A percentile compares a stretch with the other conserved stretches of the same genome.
Evolutionary conservation across 1,284 basidiomycete species (phyloP).

Genomic region (Amylostereum chailletii): DNA sequence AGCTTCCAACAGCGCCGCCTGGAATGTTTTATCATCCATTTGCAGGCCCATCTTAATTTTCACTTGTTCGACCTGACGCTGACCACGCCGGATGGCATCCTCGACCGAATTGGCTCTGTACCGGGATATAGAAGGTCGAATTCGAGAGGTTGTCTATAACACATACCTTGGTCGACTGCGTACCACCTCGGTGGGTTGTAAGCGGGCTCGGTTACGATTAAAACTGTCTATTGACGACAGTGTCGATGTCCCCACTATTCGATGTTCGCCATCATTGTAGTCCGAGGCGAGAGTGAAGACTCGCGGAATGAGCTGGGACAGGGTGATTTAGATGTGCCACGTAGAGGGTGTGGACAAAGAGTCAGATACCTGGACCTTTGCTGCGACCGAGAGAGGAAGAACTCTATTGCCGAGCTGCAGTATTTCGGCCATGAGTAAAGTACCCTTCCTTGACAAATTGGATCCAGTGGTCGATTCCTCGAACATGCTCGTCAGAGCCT

Average conservation of each 20-base stretch:
- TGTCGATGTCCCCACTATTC: slow-evolving; percentile 80
- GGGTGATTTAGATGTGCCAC: slow-evolving; percentile 3
- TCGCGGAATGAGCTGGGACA: slow-evolving; percentile 65
- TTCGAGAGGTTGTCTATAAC: not conserved
- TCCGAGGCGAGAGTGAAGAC: slow-evolving; percentile 82
- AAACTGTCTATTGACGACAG: slow-evolving; percentile 87
- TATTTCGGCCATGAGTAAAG: slow-evolving; percentile 86
- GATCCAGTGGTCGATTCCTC: slow-evolving; percentile 68
- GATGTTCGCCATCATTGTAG: slow-evolving; percentile 62
- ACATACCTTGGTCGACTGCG: slow-evolving; percentile 51
- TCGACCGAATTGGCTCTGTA: slow-evolving; percentile 78
- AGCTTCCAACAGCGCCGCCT: slow-evolving; percentile 74
- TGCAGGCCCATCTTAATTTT: slow-evolving; percentile 86
- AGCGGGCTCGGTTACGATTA: slow-evolving; percentile 72
- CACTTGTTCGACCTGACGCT: slow-evolving; percentile 84
- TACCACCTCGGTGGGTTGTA: slow-evolving; percentile 47
- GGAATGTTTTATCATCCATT: slow-evolving; percentile 90
- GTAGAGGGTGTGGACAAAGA: not conserved
- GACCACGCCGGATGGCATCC: slow-evolving; percentile 81
- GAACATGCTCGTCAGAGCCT: slow-evolving; percentile 81
- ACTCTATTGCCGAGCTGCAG: slow-evolving; percentile 85
- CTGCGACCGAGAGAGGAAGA: slow-evolving; percentile 77
- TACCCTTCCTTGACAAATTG: slow-evolving; percentile 78
- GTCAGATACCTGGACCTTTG: slow-evolving; percentile 68
- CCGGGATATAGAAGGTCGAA: slow-evolving; percentile 1